Evolutionary conservation across 169 alveolate genomes (phyloP).

Genomic region (Cryptosporidium ubiquitum): DNA sequence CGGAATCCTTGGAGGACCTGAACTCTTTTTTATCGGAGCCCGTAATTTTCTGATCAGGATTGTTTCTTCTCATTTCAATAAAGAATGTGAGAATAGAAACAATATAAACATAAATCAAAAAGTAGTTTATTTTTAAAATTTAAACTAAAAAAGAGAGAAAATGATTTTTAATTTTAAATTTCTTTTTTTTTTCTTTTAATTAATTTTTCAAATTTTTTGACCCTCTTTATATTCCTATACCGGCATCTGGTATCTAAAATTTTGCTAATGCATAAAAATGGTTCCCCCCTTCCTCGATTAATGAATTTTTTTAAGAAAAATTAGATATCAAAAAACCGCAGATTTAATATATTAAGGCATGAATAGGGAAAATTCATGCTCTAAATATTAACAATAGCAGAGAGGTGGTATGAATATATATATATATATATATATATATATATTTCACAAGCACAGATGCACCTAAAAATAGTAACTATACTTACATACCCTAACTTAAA

Average conservation of each 20-base stretch:
- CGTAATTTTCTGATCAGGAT: background rate
- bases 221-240: background rate
- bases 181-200: background rate
- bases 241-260: background rate
- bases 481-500: background rate
- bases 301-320: too few relatives aligned
- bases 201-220: background rate
- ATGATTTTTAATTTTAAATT: background rate
- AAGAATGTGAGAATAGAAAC: constrained; percentile 46
- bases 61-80: constrained; percentile 25
- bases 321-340: too few relatives aligned
- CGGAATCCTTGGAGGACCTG: background rate
- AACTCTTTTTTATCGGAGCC: background rate
- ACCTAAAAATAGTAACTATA: background rate
- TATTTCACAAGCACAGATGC: too few relatives aligned
- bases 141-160: background rate
- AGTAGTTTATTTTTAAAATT: constrained; percentile 19
- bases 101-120: constrained; percentile 15
- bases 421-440: constrained; percentile 22
- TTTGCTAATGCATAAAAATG: background rate
- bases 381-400: background rate
- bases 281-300: background rate
- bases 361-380: too few relatives aligned
- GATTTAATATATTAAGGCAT: too few relatives aligned
- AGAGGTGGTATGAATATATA: background rate